Percentiles rank a stretch among this genome's conserved stretches.
phyloP scores from a whole-genome alignment of 768 basidiomycete species.

The Strobilomyces echinocephalus region DNA sequence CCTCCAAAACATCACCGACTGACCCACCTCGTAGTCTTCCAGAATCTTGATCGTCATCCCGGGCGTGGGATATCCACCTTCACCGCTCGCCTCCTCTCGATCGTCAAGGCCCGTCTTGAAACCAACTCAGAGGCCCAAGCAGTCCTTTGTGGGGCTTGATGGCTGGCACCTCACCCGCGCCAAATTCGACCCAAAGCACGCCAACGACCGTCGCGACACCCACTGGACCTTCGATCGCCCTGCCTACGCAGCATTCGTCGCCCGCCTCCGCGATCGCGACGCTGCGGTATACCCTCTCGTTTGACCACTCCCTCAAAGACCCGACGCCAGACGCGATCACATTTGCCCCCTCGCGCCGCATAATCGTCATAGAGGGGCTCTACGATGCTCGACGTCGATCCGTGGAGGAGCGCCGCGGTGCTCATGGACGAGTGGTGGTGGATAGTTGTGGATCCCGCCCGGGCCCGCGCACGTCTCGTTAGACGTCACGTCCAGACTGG shows the following conservation, averaged over 20 bases:
- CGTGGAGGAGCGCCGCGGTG: constrained; percentile 64
- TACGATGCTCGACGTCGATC: constrained; percentile 68
- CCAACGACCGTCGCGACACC: constrained; percentile 74
- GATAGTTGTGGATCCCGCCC: constrained; percentile 52
- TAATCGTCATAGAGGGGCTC: constrained; percentile 87
- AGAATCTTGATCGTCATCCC: constrained; percentile 62
- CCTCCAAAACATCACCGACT: neutral
- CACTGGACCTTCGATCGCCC: constrained; percentile 88
- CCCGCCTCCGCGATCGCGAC: constrained; percentile 38
- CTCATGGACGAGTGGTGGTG: constrained; percentile 78
- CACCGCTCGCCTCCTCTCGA: constrained; percentile 51
- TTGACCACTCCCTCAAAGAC: constrained; percentile 63
- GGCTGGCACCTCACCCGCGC: constrained; percentile 88
- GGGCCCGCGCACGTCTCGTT: constrained; percentile 58
- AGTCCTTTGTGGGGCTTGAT: constrained; percentile 73
- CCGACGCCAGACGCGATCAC: constrained; percentile 57
- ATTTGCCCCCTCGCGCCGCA: constrained; percentile 61
- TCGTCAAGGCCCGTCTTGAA: constrained; percentile 44
- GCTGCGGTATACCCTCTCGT: constrained; percentile 63
- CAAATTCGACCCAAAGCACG: constrained; percentile 20
- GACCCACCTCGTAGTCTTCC: constrained; percentile 8
- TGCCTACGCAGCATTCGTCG: constrained; percentile 68
- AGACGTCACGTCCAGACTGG: constrained; percentile 76
- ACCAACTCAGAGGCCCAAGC: neutral
- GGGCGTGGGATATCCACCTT: constrained; percentile 84